These are phyloP conservation scores for Neopestalotiopsis clavispora DNA, from an alignment of 2,329 filamentous ascomycete genomes.

Conservation along the genomic window DNA sequence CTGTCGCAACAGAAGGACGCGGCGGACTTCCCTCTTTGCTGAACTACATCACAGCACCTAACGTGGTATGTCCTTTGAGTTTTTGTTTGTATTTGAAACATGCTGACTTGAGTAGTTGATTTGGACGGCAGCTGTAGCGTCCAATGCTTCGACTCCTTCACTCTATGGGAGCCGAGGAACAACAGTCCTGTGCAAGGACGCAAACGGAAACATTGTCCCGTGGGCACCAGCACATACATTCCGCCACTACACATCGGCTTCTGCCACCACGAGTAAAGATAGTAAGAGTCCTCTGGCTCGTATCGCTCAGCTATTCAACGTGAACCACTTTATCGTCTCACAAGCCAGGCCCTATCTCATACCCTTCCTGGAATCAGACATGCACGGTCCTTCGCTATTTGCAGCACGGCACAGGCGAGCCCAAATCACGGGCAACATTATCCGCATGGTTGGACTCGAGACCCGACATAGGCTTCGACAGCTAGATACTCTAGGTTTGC, in stretches of 20 bases:
- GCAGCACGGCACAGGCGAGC: constrained; percentile 63
- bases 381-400: constrained; percentile 73
- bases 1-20: constrained; percentile 76
- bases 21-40: constrained; percentile 82
- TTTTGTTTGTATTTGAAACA: not conserved
- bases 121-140: constrained; percentile 79
- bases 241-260: constrained; percentile 69
- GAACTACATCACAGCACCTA: constrained; percentile 91
- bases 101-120: constrained; percentile 61
- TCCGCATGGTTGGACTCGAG: constrained; percentile 75
- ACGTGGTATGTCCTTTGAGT: constrained; percentile 69
- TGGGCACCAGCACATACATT: constrained; percentile 74
- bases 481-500: constrained; percentile 75
- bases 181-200: constrained; percentile 77
- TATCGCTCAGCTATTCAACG: constrained; percentile 84
- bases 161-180: constrained; percentile 69
- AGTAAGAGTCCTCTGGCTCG: constrained; percentile 67
- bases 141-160: constrained; percentile 69
- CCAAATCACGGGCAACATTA: constrained; percentile 61
- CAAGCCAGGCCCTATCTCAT: constrained; percentile 90
- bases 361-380: constrained; percentile 81
- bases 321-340: constrained; percentile 94
- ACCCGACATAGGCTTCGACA: constrained; percentile 81
- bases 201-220: constrained; percentile 72
- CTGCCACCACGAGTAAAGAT: constrained; percentile 67